Evolutionary conservation across 345 rosid species (phyloP).

Genomic region (Bruguiera parviflora): DNA sequence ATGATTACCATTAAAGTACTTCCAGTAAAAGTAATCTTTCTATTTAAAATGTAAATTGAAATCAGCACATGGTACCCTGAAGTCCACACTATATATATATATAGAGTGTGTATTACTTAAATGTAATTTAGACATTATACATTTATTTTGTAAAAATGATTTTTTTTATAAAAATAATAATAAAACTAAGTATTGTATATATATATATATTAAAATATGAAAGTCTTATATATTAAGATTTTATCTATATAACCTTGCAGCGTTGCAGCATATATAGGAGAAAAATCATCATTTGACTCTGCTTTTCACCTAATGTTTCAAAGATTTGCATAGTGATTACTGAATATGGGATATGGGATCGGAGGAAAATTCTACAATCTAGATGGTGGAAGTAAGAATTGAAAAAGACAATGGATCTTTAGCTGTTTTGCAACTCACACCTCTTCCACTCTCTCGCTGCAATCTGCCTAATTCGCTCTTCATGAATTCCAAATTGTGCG

Average conservation of each 20-base stretch:
- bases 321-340: no score
- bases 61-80: slow-evolving; percentile 10
- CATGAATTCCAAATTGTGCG: background rate
- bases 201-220: no score
- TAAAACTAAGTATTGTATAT: no score
- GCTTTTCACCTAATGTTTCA: background rate
- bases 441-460: no score
- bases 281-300: background rate
- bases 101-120: no score
- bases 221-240: no score
- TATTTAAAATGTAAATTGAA: background rate
- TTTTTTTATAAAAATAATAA: no score
- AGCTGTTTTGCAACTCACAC: no score
- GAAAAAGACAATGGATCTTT: background rate
- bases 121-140: no score
- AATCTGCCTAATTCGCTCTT: no score
- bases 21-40: background rate
- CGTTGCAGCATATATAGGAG: background rate
- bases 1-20: background rate
- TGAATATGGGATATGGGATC: background rate
- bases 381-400: background rate
- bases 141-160: no score
- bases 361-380: background rate
- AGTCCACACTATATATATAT: background rate
- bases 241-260: no score